phyloP scores from a whole-genome alignment of 2,329 filamentous ascomycete genomes.

The Fusarium paranaense region DNA sequence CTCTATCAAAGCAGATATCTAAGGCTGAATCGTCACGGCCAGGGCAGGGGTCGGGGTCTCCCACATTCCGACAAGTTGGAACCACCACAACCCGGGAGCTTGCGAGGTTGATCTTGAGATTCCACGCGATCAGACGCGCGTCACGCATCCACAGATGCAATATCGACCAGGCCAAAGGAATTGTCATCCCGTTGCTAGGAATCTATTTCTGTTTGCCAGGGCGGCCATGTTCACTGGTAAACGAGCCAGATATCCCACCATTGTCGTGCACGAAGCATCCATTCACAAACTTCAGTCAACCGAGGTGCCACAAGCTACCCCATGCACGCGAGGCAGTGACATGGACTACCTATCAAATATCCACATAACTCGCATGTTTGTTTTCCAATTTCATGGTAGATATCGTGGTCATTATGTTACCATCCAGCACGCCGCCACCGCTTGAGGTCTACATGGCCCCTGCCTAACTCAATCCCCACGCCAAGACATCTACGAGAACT shows the following conservation, averaged over 20 bases:
- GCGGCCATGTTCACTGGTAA: background rate
- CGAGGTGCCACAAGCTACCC: background rate
- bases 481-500: background rate
- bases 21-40: background rate
- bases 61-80: background rate
- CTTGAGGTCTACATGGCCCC: background rate
- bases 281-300: background rate
- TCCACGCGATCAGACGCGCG: slow-evolving; percentile 1
- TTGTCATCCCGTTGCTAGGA: background rate
- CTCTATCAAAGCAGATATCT: background rate
- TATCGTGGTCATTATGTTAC: background rate
- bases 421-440: background rate
- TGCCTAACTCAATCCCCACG: background rate
- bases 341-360: background rate
- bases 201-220: background rate
- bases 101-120: background rate
- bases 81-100: background rate
- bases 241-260: background rate
- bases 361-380: background rate
- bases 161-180: background rate
- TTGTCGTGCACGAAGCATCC: background rate
- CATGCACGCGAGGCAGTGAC: background rate
- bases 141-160: background rate
- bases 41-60: background rate
- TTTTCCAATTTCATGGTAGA: background rate